Base-by-base conservation (phyloP, 495 filamentous ascomycete species). In the Lasiosphaeria ovina region DNA sequence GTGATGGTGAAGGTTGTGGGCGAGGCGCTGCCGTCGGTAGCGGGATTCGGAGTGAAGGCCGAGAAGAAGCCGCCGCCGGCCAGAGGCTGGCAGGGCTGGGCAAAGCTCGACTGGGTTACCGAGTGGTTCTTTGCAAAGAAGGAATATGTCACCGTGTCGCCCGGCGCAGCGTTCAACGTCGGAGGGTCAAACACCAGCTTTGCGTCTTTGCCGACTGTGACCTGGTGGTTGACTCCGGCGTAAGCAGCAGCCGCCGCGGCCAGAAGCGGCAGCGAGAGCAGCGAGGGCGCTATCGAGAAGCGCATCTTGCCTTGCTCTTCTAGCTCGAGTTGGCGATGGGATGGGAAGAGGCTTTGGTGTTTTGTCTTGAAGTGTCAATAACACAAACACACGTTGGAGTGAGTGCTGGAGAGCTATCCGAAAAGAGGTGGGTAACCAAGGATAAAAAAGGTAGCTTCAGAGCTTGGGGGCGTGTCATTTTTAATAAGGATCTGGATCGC, bases 91-190 rank as follows among this genome's bases (percentile, higher is more conserved):
- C 86, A 89, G 0, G 87, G 86, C 6, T 79, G 74, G 12, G 66
- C 62, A 57, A 85, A 89, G 36, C 81, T 77, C 4, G 83, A 80
- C 56, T 86, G 79, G 4, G 79, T 78, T 33, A 88, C 84, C 4
- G 83, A 83, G 66, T 89, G 87, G 59, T 86, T 87, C 62, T 78
- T 76, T 10, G 84, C 79, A 60, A 82, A 87, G 73, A 87, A 89
- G 56, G 80, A 70, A 63, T 86, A 89, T 11, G 80, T 76, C 55
- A 89, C 69, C 0, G 77, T 71, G 52, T 86, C 83, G 7, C 75
- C 75, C 32, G 59, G 51, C 35, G 67, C 42, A 0, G 74, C 72
- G 11, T 52, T 65, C 12, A 79, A 35, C 4, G 55, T 69, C 40
- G 71, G 66, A 1, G 75, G 75, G 31, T 66, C 62, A 48, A 76